Base-by-base conservation (phyloP, 805 yeast genomes). In the Lachancea sp. region DNA sequence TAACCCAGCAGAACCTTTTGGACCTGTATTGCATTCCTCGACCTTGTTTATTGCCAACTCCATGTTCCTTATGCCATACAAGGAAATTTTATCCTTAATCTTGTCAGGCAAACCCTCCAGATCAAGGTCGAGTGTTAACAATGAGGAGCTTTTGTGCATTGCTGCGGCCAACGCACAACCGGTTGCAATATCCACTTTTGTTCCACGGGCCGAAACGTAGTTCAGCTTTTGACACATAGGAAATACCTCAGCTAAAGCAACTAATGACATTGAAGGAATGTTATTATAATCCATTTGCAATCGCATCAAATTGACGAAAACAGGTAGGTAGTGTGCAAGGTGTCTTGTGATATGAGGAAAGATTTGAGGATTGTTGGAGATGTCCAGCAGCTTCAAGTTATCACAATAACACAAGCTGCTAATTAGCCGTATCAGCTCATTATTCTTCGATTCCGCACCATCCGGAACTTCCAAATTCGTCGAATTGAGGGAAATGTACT, bases 51-150 rank as follows among this genome's bases (percentile, higher is more conserved):
- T 62, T 42, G 77, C 74, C 18, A 67, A 61, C 54, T 83, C 90
- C 79, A 88, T 80, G 62, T 90, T 90, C 56, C 82, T 77, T 79
- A 90, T 81, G 10, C 91, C 80, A 59, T 83, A 83, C 19, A 85
- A 68, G 0, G 95, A 87, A 40, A 89, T 73, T 47, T 76, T 75
- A 47, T 85, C 83, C 55, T 74, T 79, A 52, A 81, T 69, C 36
- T 74, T 68, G 20, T 72, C 72, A 1, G 89, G 79, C 54, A 85
- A 70, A 8, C 69, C 65, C 3, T 70, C 78, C 44, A 69, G 70
- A 51, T 85, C 89, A 34, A 85, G 70, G 50, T 84, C 93, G 18
- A 88, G 59, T 0, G 83, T 77, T 43, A 81, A 78, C 26, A 90
- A 65, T 2, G 83, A 72, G 11, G 71, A 69, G 15, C 89, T 78